Conservation (phyloP, 2,329 filamentous ascomycete genomes). For the Volutella citrinella region DNA sequence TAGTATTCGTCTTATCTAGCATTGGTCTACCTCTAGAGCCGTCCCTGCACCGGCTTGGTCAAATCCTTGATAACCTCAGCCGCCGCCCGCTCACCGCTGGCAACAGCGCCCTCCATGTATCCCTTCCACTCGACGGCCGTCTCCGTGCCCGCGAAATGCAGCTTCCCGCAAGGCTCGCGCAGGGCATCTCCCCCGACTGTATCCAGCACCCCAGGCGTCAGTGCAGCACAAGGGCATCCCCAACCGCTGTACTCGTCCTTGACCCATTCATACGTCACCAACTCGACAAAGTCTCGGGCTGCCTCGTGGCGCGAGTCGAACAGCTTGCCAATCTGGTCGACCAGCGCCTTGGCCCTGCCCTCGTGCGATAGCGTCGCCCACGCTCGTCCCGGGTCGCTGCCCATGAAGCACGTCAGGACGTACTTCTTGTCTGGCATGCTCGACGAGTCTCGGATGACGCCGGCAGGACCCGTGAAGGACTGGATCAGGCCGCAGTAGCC, state of each 20-base stretch:
- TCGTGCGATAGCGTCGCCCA: conserved; percentile 25
- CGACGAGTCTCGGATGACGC: conserved; percentile 43
- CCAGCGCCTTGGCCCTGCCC: conserved; percentile 20
- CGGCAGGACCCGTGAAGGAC: conserved; percentile 43
- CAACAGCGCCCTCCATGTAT: conserved; percentile 24
- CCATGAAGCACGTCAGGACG: conserved; percentile 40
- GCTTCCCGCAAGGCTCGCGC: conserved; percentile 21
- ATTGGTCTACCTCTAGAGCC: too few species aligned
- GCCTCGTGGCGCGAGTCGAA: conserved; percentile 16
- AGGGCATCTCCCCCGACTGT: conserved; percentile 29
- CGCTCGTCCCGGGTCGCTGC: conserved; percentile 30
- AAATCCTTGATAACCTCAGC: conserved; percentile 16
- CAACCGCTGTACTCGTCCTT: conserved; percentile 34
- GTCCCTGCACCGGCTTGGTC: too few species aligned
- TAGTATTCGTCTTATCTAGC: too few species aligned
- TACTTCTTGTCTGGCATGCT: conserved; percentile 25
- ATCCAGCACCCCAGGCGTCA: conserved; percentile 37
- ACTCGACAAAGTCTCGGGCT: conserved; percentile 27
- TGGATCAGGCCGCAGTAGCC: conserved; percentile 45
- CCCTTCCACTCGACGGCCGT: conserved; percentile 23
- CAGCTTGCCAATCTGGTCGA: conserved; percentile 25
- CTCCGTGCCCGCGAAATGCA: conserved; percentile 25
- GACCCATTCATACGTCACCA: conserved; percentile 35
- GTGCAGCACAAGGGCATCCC: conserved; percentile 38
- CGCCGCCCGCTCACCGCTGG: conserved; percentile 18